Evolutionary conservation across 148 eudicot genomes (phyloP).

Genomic region (Cornus florida): DNA sequence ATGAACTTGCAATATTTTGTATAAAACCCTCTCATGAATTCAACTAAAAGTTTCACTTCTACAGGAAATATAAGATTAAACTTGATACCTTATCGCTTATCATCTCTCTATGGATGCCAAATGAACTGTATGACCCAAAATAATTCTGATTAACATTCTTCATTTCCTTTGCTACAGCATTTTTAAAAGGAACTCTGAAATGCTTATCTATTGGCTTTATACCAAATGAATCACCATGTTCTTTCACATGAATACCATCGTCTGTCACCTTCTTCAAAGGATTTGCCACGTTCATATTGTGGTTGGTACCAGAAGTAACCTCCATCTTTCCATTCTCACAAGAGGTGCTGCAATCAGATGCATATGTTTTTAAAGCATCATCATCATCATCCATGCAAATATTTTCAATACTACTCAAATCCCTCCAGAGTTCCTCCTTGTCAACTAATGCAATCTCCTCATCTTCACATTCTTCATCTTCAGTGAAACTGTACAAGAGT

Average conservation of each 20-base stretch:
- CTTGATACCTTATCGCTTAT: constrained; percentile 85
- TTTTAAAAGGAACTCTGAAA: constrained; percentile 31
- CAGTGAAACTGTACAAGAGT: constrained; percentile 73
- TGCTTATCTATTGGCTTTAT: constrained; percentile 21
- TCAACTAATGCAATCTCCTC: constrained; percentile 42
- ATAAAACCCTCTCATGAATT: constrained; percentile 1
- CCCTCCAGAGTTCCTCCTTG: constrained; percentile 36
- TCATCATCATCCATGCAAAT: constrained; percentile 42
- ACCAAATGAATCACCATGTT: constrained; percentile 10
- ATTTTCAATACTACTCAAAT: constrained; percentile 35
- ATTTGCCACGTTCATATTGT: constrained; percentile 9
- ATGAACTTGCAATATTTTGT: constrained; percentile 2
- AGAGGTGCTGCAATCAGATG: constrained; percentile 14
- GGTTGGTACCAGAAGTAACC: constrained; percentile 18
- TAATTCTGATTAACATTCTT: constrained; percentile 67
- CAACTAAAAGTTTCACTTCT: not conserved
- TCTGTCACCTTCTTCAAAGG: constrained; percentile 22
- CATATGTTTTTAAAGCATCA: constrained; percentile 21
- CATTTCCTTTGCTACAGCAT: constrained; percentile 51
- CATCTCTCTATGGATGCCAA: constrained; percentile 96
- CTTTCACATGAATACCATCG: constrained; percentile 23
- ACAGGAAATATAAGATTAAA: not conserved
- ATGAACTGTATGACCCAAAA: constrained; percentile 91
- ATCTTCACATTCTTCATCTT: constrained; percentile 62
- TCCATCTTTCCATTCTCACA: constrained; percentile 34